These are phyloP conservation scores for Drechmeria coniospora DNA, from an alignment of 2,329 filamentous ascomycete genomes.

Conservation along the genomic window DNA sequence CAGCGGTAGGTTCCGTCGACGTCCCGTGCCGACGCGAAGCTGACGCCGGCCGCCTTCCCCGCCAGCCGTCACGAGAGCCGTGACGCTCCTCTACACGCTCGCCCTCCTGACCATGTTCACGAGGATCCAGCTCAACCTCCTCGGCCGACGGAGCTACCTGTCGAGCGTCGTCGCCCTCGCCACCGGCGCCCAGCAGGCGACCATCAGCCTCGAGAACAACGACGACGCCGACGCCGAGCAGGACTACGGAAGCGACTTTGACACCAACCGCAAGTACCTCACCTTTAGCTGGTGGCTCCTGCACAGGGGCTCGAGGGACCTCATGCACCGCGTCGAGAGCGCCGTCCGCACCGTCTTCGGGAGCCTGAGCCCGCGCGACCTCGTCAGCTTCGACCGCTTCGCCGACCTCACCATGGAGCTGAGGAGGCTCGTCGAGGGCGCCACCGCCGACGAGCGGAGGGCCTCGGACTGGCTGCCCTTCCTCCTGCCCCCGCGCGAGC, in stretches of 20 bases:
- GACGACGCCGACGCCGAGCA: conserved; percentile 77
- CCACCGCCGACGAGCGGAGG: conserved; percentile 22
- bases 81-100: conserved; percentile 84
- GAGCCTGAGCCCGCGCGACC: conserved; percentile 74
- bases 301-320: conserved; percentile 72
- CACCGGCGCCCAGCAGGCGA: conserved; percentile 54
- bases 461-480: conserved; percentile 61
- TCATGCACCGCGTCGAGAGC: conserved; percentile 67
- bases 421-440: conserved; percentile 69
- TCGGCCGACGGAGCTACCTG: conserved; percentile 87
- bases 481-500: conserved; percentile 61
- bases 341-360: conserved; percentile 85
- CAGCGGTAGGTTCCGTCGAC: conserved; percentile 47
- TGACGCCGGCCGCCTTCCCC: not conserved
- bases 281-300: conserved; percentile 98
- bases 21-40: not conserved
- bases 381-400: conserved; percentile 67
- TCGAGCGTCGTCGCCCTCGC: conserved; percentile 89
- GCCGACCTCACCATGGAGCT: conserved; percentile 71
- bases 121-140: conserved; percentile 88
- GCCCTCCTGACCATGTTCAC: conserved; percentile 83
- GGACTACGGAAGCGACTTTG: conserved; percentile 81
- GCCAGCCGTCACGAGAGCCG: conserved; percentile 73
- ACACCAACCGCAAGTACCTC: conserved; percentile 86
- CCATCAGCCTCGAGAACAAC: conserved; percentile 82